These are phyloP conservation scores for Suhomyces taliae DNA, from an alignment of 1,139 yeast species.

Conservation along the genomic window DNA sequence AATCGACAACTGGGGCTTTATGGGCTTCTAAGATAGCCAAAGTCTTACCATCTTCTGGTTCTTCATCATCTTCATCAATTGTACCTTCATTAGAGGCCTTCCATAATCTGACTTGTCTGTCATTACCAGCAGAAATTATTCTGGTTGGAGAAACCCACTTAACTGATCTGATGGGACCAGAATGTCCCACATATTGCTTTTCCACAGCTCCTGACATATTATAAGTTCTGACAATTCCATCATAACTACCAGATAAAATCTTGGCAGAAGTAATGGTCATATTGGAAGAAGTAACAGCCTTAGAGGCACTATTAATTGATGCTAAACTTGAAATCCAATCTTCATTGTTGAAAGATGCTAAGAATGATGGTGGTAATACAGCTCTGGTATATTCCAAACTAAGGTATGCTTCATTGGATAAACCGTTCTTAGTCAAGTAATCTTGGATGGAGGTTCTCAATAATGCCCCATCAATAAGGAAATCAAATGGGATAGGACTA, in stretches of 20 bases:
- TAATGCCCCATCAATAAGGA: slow-evolving; percentile 80
- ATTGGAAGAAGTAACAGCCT: slow-evolving; percentile 31
- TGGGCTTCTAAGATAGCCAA: slow-evolving; percentile 87
- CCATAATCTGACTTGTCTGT: slow-evolving; percentile 88
- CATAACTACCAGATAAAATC: slow-evolving; percentile 88
- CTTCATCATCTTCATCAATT: slow-evolving; percentile 47
- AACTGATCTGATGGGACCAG: slow-evolving; percentile 80
- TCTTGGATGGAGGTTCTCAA: slow-evolving; percentile 78
- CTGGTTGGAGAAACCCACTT: slow-evolving; percentile 74
- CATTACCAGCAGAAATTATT: slow-evolving; percentile 84
- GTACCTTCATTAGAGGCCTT: slow-evolving; percentile 56
- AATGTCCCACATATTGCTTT: slow-evolving; percentile 83
- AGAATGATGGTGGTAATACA: slow-evolving; percentile 86
- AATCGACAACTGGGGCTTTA: slow-evolving; percentile 77
- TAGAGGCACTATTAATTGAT: slow-evolving; percentile 37
- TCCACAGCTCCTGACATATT: slow-evolving; percentile 80
- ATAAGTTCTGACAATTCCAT: slow-evolving; percentile 91
- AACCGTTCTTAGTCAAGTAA: slow-evolving; percentile 71
- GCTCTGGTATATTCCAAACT: slow-evolving; percentile 89
- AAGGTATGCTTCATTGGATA: slow-evolving; percentile 79
- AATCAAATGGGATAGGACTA: slow-evolving; percentile 85
- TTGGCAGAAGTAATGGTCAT: slow-evolving; percentile 37
- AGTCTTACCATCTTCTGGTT: slow-evolving; percentile 69
- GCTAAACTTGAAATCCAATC: slow-evolving; percentile 93
- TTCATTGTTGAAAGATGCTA: slow-evolving; percentile 86